Percentiles rank a stretch among this genome's conserved stretches.
phyloP scores from a whole-genome alignment of 225 moss, liverwort and hornwort genomes.

The Anthoceros angustus region DNA sequence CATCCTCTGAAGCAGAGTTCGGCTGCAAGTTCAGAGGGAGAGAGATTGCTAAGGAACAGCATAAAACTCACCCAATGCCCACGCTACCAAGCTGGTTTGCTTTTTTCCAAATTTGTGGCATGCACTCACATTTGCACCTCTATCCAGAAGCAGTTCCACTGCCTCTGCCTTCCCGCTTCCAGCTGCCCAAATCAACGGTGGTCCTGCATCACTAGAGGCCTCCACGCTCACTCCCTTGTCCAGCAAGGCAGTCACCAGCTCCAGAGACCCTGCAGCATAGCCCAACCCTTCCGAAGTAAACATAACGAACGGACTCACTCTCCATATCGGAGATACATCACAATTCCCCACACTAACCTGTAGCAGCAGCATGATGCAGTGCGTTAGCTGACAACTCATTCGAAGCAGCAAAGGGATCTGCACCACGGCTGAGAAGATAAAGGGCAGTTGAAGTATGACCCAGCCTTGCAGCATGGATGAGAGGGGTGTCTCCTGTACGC shows the following conservation, averaged over 20 bases:
- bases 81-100: background rate
- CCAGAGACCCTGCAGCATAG: conserved; percentile 46
- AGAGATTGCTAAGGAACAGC: background rate
- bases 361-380: conserved; percentile 84
- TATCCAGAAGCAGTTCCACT: conserved; percentile 49
- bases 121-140: conserved; percentile 55
- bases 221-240: conserved; percentile 74
- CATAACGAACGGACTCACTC: background rate
- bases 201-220: conserved; percentile 61
- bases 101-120: background rate
- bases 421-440: conserved; percentile 61
- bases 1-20: conserved; percentile 72
- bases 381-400: conserved; percentile 60
- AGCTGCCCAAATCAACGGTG: conserved; percentile 93
- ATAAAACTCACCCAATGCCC: background rate
- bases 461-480: conserved; percentile 75
- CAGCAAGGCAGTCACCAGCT: conserved; percentile 49
- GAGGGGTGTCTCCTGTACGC: conserved; percentile 78
- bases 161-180: conserved; percentile 72
- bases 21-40: conserved; percentile 16
- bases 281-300: background rate
- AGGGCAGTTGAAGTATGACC: conserved; percentile 54
- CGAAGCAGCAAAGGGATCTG: conserved; percentile 53
- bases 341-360: conserved; percentile 29
- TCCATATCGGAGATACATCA: background rate